A percentile compares a stretch with the other conserved stretches of the same genome.
Conservation (phyloP, 441 rosid genomes). For the Erodium chrysanthum region DNA sequence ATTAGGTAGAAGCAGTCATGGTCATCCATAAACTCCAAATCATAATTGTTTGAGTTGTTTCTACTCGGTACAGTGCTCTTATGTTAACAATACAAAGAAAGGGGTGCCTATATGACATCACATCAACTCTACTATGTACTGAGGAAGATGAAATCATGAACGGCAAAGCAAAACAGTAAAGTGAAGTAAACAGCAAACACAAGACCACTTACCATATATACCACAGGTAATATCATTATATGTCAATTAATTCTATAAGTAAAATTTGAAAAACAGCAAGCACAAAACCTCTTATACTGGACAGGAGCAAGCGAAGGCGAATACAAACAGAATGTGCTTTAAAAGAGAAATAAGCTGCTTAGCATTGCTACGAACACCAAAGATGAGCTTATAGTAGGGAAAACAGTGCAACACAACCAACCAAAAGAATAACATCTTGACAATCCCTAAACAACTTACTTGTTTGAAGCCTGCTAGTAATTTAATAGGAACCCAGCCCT, state of each 20-base stretch:
- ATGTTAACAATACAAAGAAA: neutral
- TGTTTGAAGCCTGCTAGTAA: conserved; percentile 72
- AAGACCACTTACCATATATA: neutral
- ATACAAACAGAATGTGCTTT: neutral
- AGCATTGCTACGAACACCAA: neutral
- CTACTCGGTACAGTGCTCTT: neutral
- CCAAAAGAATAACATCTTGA: conserved; percentile 5
- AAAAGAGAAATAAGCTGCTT: neutral
- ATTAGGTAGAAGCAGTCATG: neutral
- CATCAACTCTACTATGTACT: neutral
- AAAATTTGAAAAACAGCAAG: neutral
- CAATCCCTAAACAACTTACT: conserved; percentile 34
- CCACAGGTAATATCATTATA: neutral
- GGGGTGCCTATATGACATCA: neutral
- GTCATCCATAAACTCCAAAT: neutral
- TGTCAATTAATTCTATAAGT: too few species aligned
- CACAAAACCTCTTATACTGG: neutral
- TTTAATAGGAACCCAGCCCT: conserved; percentile 68
- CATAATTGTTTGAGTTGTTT: neutral
- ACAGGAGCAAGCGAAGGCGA: neutral
- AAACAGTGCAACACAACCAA: conserved; percentile 10
- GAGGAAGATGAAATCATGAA: neutral
- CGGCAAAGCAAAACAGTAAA: neutral
- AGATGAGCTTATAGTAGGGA: conserved; percentile 16
- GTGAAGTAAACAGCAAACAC: neutral